These are phyloP conservation scores for Alopecurus myosuroides DNA, from an alignment of 176 grass and related monocot species.

Conservation along the genomic window DNA sequence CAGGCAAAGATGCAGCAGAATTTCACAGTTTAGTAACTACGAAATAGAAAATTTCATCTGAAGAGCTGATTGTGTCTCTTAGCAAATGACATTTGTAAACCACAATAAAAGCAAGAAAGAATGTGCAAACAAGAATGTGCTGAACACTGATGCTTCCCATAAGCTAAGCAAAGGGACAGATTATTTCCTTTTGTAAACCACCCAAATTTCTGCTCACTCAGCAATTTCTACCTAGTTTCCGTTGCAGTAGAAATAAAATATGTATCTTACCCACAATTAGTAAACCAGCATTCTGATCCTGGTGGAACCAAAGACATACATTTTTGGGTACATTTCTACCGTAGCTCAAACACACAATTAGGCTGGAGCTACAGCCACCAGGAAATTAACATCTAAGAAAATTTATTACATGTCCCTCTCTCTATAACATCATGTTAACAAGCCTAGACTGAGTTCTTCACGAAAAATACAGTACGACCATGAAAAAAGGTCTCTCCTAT, in stretches of 20 bases:
- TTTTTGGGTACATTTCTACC: neutral
- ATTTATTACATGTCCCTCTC: neutral
- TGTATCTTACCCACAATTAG: neutral
- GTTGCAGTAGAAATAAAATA: neutral
- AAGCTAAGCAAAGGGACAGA: neutral
- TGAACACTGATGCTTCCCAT: neutral
- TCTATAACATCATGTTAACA: neutral
- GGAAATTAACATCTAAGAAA: neutral
- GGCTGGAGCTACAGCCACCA: neutral
- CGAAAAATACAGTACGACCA: neutral
- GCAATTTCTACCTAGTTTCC: neutral
- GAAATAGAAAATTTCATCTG: neutral
- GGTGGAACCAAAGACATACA: neutral
- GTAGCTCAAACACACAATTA: neutral
- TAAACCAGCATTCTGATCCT: neutral
- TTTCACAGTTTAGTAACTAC: neutral
- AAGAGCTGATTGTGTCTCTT: neutral
- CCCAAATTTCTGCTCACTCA: neutral
- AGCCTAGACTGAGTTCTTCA: neutral
- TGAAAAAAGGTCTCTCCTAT: neutral
- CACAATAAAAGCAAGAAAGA: neutral
- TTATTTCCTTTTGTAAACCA: neutral
- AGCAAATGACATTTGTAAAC: neutral
- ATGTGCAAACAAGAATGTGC: neutral
- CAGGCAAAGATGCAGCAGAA: neutral